Conservation (phyloP, 2,329 filamentous ascomycete genomes). For the Calonectria hawksworthii region DNA sequence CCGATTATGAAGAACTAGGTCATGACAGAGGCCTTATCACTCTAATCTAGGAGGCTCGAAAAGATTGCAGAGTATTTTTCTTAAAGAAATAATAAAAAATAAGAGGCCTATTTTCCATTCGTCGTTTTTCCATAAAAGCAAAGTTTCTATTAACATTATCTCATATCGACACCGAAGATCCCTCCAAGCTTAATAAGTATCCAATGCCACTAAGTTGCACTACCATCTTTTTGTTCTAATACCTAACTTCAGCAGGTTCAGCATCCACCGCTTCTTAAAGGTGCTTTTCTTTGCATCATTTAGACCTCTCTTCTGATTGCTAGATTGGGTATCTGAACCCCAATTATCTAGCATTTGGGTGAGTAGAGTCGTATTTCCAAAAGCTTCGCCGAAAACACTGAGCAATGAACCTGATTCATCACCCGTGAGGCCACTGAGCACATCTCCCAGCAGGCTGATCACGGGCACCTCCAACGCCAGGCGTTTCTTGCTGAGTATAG, state of each 20-base stretch:
- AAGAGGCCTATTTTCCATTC: too few species aligned
- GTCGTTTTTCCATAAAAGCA: background rate
- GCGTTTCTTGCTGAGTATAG: slow-evolving; percentile 56
- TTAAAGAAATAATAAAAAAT: too few species aligned
- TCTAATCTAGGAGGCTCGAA: too few species aligned
- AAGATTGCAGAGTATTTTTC: too few species aligned
- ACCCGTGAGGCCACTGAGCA: slow-evolving; percentile 53
- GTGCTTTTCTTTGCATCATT: background rate
- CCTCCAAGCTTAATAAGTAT: too few species aligned
- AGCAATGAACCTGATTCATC: slow-evolving; percentile 47
- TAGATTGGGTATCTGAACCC: slow-evolving; percentile 33
- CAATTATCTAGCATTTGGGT: slow-evolving; percentile 54
- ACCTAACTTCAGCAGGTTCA: background rate
- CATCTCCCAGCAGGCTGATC: slow-evolving; percentile 54
- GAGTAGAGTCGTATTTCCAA: slow-evolving; percentile 57
- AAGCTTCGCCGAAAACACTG: slow-evolving; percentile 52
- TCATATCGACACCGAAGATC: background rate
- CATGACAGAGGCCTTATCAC: too few species aligned
- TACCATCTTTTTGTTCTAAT: background rate
- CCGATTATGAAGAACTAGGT: too few species aligned
- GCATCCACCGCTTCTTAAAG: background rate
- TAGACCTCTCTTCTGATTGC: background rate
- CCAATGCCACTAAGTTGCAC: too few species aligned
- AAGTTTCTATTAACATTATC: background rate
- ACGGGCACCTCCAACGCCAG: slow-evolving; percentile 55